Base-by-base conservation (phyloP, 2,329 filamentous ascomycete species). In the Aspergillus viridinutans region DNA sequence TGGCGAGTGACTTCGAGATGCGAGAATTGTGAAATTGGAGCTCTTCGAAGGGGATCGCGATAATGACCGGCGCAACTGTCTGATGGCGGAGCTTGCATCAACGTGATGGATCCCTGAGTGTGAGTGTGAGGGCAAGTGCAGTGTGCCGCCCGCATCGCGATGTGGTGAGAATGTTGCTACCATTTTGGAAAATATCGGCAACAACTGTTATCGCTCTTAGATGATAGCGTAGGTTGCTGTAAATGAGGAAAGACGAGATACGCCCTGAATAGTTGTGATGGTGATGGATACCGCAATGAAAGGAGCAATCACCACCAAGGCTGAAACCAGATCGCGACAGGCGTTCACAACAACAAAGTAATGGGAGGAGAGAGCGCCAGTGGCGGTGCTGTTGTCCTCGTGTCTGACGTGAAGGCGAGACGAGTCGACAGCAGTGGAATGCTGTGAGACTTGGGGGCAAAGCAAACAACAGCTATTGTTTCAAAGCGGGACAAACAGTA, bases 21-120 rank as follows among this genome's bases (percentile, higher is more conserved):
- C 68, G 12, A 84, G 78, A 53, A 95, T 78, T 56, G 84, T 82
- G 72, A 94, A 93, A 66, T 83, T 81, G 56, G 82, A 82, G 47
- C 79, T 80, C 73, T 94, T 96, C 32, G 93, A 96, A 10, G 93
- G 93, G n/a, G 93, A 97, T 67, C 92, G 85, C 56, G 92, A 97
- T 61, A 97, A 81, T 26, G 93, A 96, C 65, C 91, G 89, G 63
- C 92, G 85, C 57, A 97, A 81, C 67, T 91, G 90, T 69, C 90
- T 85, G 61, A 96, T 89, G 58, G 90, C 88, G 52, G 90, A 86
- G 60, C 89, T 88, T 62, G 90, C 86, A 78, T 96, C 90, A 67
- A 93, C 88, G 75, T 90, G 88, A 72, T 90, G 90, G 60, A 86
- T 85, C 68, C 90, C 87, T 50, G 90, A 93, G 57, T 93, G 92